Evolutionary conservation across 2,329 filamentous ascomycete species (phyloP).

Genomic region (Fusarium annulatum): DNA sequence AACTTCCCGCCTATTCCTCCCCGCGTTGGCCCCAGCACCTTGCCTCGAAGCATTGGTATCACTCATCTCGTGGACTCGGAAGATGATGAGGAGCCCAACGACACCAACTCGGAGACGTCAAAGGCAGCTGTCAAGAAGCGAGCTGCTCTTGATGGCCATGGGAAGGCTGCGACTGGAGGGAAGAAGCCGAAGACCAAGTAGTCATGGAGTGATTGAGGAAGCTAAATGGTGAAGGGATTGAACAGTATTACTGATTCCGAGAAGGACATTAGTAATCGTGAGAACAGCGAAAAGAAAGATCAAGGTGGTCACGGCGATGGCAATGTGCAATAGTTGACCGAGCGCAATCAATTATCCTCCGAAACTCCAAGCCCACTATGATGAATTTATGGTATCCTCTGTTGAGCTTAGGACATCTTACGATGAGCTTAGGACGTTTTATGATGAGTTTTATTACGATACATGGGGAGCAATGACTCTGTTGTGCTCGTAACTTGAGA

Average conservation of each 20-base stretch:
- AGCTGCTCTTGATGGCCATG: fast-evolving
- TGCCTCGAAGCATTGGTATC: background rate
- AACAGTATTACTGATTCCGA: fast-evolving
- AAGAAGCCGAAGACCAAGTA: background rate
- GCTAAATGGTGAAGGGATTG: background rate
- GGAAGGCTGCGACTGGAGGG: background rate
- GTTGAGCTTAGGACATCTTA: background rate
- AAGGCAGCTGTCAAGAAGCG: background rate
- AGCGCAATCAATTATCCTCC: background rate
- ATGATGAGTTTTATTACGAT: too few relatives aligned
- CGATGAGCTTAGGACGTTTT: too few relatives aligned
- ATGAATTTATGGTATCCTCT: background rate
- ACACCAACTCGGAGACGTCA: background rate
- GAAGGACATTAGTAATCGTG: fast-evolving
- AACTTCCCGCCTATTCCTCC: background rate
- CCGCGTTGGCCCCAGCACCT: fast-evolving
- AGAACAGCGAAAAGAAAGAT: background rate
- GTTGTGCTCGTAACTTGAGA: background rate
- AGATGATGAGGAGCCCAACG: too few relatives aligned
- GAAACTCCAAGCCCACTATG: fast-evolving
- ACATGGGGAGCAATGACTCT: too few relatives aligned
- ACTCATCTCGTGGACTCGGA: background rate
- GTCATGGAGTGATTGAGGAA: fast-evolving
- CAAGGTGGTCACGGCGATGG: background rate
- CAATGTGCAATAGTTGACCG: fast-evolving